These are phyloP conservation scores for Naematelia aurantialba DNA, from an alignment of 768 basidiomycete species.

Conservation along the genomic window DNA sequence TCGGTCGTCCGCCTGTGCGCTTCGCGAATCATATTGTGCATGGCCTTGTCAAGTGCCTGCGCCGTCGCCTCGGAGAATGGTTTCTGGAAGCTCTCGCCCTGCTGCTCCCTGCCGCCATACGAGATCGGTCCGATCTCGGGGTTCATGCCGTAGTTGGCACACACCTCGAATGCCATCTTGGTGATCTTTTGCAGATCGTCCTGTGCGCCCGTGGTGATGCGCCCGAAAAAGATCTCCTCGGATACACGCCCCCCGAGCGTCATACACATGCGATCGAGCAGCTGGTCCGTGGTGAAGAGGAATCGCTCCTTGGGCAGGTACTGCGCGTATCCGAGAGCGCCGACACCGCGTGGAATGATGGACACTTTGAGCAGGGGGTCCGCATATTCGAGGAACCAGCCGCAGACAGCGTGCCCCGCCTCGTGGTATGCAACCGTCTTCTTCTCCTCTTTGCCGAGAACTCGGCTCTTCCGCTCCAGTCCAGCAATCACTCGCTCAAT, in stretches of 20 bases:
- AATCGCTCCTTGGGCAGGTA: constrained; percentile 95
- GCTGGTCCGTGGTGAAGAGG: constrained; percentile 89
- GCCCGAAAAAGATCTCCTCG: constrained; percentile 95
- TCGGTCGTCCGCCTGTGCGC: constrained; percentile 80
- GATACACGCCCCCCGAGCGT: constrained; percentile 95
- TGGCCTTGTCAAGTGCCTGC: constrained; percentile 76
- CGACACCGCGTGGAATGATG: constrained; percentile 94
- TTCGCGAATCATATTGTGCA: constrained; percentile 89
- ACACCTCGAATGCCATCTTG: constrained; percentile 87
- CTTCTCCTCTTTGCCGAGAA: constrained; percentile 93
- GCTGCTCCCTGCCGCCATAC: constrained; percentile 81
- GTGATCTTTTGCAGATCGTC: constrained; percentile 98
- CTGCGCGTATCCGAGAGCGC: constrained; percentile 92
- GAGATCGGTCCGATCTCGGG: constrained; percentile 89
- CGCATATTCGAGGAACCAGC: constrained; percentile 97
- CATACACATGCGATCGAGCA: constrained; percentile 95
- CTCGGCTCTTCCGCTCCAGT: constrained; percentile 88
- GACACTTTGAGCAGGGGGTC: constrained; percentile 95
- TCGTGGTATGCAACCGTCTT: constrained; percentile 98
- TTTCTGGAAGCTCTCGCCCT: constrained; percentile 87
- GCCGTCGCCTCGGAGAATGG: constrained; percentile 98
- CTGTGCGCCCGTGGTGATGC: constrained; percentile 93
- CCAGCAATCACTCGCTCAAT: constrained; percentile 98
- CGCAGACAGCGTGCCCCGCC: constrained; percentile 96
- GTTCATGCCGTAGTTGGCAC: constrained; percentile 97